These are phyloP conservation scores for Bipolaris bicolor DNA, from an alignment of 2,329 filamentous ascomycete genomes.

Conservation along the genomic window DNA sequence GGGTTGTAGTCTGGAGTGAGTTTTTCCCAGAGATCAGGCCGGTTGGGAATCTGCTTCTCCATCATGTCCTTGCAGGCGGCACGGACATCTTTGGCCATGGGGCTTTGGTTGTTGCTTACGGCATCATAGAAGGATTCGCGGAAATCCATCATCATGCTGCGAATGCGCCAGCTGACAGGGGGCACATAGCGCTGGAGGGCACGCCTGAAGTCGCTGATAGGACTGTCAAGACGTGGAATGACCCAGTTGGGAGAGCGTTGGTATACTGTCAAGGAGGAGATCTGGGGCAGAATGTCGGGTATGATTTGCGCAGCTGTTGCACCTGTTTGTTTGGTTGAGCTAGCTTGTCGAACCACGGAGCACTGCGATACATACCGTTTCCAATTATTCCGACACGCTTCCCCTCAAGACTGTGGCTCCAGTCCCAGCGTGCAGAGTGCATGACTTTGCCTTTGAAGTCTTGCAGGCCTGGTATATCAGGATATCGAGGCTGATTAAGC, in stretches of 20 bases:
- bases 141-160: slow-evolving; percentile 61
- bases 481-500: slow-evolving; percentile 61
- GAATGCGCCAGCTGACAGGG: slow-evolving; percentile 57
- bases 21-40: slow-evolving; percentile 59
- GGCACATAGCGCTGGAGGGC: slow-evolving; percentile 59
- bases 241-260: slow-evolving; percentile 67
- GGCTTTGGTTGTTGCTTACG: slow-evolving; percentile 51
- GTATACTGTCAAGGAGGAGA: slow-evolving; percentile 59
- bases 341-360: too few relatives aligned
- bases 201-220: slow-evolving; percentile 53
- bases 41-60: slow-evolving; percentile 55
- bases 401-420: slow-evolving; percentile 60
- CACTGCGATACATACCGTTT: slow-evolving; percentile 50
- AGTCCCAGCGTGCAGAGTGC: slow-evolving; percentile 67
- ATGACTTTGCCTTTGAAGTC: slow-evolving; percentile 60
- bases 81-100: slow-evolving; percentile 52
- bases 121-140: slow-evolving; percentile 57
- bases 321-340: too few relatives aligned
- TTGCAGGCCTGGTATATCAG: slow-evolving; percentile 56
- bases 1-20: slow-evolving; percentile 61
- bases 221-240: slow-evolving; percentile 58
- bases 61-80: slow-evolving; percentile 49
- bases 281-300: slow-evolving; percentile 61
- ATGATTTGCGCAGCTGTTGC: slow-evolving; percentile 66
- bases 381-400: slow-evolving; percentile 66